These are phyloP conservation scores for Scheffersomyces titani DNA, from an alignment of 1,139 yeast species.

Conservation along the genomic window DNA sequence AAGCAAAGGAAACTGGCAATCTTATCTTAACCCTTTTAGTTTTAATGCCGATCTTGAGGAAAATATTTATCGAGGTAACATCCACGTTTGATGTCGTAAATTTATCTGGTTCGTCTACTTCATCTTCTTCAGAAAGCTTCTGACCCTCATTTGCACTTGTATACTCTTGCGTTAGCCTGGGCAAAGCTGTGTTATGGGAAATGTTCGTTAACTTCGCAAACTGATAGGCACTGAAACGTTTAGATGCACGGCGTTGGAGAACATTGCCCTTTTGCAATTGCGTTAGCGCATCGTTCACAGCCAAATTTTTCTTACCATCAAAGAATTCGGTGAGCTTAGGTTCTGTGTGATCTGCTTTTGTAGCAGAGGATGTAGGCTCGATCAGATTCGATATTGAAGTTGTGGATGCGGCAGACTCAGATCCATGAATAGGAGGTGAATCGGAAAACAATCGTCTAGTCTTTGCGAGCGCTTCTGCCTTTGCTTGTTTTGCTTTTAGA, in stretches of 20 bases:
- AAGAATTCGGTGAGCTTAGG: slow-evolving; percentile 3
- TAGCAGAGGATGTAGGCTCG: slow-evolving; percentile 1
- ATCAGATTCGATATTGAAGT: background rate
- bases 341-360: slow-evolving; percentile 3
- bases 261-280: slow-evolving; percentile 81
- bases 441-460: background rate
- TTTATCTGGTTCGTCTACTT: background rate
- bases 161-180: slow-evolving; percentile 9
- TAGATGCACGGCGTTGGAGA: slow-evolving; percentile 86
- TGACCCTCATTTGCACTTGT: background rate
- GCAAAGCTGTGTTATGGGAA: slow-evolving; percentile 26
- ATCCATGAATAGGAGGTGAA: background rate
- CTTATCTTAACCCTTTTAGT: slow-evolving; percentile 63
- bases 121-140: background rate
- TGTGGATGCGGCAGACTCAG: slow-evolving; percentile 3
- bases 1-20: slow-evolving; percentile 58
- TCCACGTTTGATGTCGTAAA: background rate
- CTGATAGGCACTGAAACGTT: slow-evolving; percentile 91
- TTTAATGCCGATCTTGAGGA: slow-evolving; percentile 56
- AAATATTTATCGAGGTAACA: slow-evolving; percentile 27
- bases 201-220: slow-evolving; percentile 73
- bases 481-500: slow-evolving; percentile 75
- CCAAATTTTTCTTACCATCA: background rate
- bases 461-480: slow-evolving; percentile 40
- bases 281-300: slow-evolving; percentile 56